Evolutionary conservation across 108 stramenopile species (phyloP), one percentile per base, ranked within the genome.

Genomic region (Fragilariopsis cylindrus): DNA sequence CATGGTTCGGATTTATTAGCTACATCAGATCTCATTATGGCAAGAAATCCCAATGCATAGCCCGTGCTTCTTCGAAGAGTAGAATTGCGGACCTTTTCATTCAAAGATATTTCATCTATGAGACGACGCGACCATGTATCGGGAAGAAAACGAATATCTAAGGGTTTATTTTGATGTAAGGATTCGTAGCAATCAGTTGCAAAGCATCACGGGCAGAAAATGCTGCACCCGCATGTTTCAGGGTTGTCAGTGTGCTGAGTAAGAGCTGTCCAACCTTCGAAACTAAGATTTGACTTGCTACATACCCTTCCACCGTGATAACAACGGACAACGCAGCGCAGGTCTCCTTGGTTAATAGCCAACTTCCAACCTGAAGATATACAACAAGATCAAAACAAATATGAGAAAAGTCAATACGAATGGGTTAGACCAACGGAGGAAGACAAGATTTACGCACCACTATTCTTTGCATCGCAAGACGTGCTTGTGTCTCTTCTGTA

Each of bases 141-240:
- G 19, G 85, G 85, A 47, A 84, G 56, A 7, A 69, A 15, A 9
- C 52, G 41, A 9, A 77, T n/a, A 3, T 76, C 69, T 1, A 2
- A 50, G 9, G 43, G 43, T 30, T 63, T 56, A 39, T 65, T 49
- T 30, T 60, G 42, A 12, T 39, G 7, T 7, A 76, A 54, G 46
- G 81, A 55, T 48, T 41, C 3, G 58, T 48, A 11, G 85, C 81
- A 60, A 91, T 73, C 46, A 79, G 60, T 50, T 91, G 84, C 11
- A 91, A 70, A 1, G 90, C 77, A 21, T 82, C 82, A 15, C 82
- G 76, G 1, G 87, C 87, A 16, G 90, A 84, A 69, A 81, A 88
- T 8, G 90, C 90, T 1, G 86, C 90, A 46, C 90, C 90, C 30
- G 85, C 76, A 54, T 91, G 90, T 60, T 91, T 91, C 71, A 91